These are phyloP conservation scores for Tricladium varicosporioides DNA, from an alignment of 2,329 filamentous ascomycete genomes.

Conservation along the genomic window DNA sequence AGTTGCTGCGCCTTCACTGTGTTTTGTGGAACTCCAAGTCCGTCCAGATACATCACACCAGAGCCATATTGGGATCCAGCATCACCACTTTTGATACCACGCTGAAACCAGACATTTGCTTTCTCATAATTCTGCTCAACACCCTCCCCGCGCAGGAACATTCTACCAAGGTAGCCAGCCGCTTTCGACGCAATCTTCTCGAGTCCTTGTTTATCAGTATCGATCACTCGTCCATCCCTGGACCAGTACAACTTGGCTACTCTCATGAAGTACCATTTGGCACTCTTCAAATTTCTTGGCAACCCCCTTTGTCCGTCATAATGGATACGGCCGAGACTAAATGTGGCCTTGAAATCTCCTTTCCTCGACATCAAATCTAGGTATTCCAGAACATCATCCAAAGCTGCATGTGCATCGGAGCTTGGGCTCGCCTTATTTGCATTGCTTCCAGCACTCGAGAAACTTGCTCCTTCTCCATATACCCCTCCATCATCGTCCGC, in stretches of 20 bases:
- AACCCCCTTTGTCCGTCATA: slow-evolving; percentile 66
- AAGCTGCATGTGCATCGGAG: slow-evolving; percentile 78
- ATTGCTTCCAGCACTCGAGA: slow-evolving; percentile 80
- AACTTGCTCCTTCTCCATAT: slow-evolving; percentile 93
- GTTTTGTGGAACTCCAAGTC: slow-evolving; percentile 62
- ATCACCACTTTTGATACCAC: slow-evolving; percentile 62
- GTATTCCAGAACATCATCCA: slow-evolving; percentile 94
- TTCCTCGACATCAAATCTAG: slow-evolving; percentile 71
- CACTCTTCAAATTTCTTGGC: slow-evolving; percentile 58
- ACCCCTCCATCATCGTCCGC: slow-evolving; percentile 89
- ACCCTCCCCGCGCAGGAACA: slow-evolving; percentile 71
- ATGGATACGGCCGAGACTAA: slow-evolving; percentile 65
- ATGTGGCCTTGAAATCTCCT: slow-evolving; percentile 69
- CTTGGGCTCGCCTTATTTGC: slow-evolving; percentile 70
- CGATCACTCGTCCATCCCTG: slow-evolving; percentile 58
- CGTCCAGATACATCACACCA: slow-evolving; percentile 68
- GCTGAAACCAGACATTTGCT: slow-evolving; percentile 66
- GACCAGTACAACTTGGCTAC: slow-evolving; percentile 68
- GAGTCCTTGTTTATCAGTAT: slow-evolving; percentile 53
- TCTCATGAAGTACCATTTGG: slow-evolving; percentile 66
- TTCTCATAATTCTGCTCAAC: slow-evolving; percentile 64
- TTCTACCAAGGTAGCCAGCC: slow-evolving; percentile 68
- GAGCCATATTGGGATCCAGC: slow-evolving; percentile 67
- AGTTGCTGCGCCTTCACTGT: slow-evolving; percentile 60
- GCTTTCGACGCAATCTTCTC: slow-evolving; percentile 67